Conservation (phyloP, 179 eudicot genomes). For the Carnegiea gigantea region DNA sequence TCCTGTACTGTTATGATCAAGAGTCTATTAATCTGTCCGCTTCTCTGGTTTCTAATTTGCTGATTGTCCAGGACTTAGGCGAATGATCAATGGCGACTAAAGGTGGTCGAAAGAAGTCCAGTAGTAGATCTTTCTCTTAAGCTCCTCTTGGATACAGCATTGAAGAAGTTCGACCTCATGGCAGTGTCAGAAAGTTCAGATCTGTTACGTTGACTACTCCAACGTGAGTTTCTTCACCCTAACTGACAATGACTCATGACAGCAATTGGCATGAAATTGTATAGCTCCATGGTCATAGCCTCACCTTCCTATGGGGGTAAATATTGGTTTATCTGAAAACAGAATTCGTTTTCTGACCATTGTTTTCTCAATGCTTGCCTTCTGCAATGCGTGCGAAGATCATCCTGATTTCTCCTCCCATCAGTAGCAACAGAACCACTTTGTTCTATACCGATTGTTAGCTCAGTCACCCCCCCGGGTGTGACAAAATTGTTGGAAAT, state of each 20-base stretch:
- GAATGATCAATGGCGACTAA: slow-evolving; percentile 26
- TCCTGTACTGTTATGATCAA: background rate
- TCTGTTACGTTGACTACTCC: slow-evolving; percentile 63
- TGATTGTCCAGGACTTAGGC: slow-evolving; percentile 13
- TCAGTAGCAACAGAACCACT: slow-evolving; percentile 15
- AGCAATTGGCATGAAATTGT: background rate
- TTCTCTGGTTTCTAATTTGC: background rate
- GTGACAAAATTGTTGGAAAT: no score
- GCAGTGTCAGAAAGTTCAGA: slow-evolving; percentile 62
- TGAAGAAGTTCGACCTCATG: slow-evolving; percentile 72
- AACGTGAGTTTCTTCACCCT: slow-evolving; percentile 19
- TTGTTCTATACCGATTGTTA: no score
- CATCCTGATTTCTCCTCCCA: slow-evolving; percentile 55
- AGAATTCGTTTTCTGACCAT: background rate
- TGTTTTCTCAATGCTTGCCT: background rate
- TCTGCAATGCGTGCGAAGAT: slow-evolving; percentile 65
- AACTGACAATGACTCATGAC: background rate
- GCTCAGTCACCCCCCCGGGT: no score
- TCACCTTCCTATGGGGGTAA: no score
- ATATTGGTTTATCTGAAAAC: background rate
- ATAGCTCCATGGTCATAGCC: no score
- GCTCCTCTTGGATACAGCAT: slow-evolving; percentile 74
- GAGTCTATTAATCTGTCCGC: background rate
- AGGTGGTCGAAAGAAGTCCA: slow-evolving; percentile 23
- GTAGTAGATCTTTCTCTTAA: slow-evolving; percentile 45